Base-by-base conservation (phyloP, 768 basidiomycete genomes). In the Trametes elegans region DNA sequence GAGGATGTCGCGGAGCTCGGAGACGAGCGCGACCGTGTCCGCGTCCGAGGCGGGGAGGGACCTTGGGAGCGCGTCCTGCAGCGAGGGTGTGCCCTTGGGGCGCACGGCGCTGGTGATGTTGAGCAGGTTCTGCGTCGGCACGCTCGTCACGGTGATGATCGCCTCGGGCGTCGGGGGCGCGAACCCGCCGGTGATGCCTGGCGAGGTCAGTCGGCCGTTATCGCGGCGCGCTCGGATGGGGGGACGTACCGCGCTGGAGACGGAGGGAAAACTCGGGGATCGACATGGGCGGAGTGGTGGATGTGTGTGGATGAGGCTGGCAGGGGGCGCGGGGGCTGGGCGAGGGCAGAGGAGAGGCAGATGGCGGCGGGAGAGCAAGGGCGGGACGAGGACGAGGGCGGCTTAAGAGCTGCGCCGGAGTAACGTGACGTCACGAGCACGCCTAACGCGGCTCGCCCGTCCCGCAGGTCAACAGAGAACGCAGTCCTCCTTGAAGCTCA, bases 401-500 rank as follows among this genome's bases (percentile, higher is more conserved):
- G 16, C 27, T 38, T 48, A 43, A 47, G 31, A 24, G 44, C 50
- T 53, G 57, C 50, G 55, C 55, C 48, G 42, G 48, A 51, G 36
- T 10, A 14, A 19, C 48, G 44, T 52, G 49, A 45, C 49, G 49
- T 51, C 43, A 57, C 38, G 26, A n/a, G 19, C 23, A 5, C n/a
- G 6, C 36, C 39, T 21, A 32, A 18, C 7, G 36, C 29, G 46
- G 36, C 18, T 31, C 1, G 32, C 18, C 18, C 27, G 44, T 6
- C 3, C 40, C 21, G 40, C 2, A 0, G 40, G 28, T 59, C 52
- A 68, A 32, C 49, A 58, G 43, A 66, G 52, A 23, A 62, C 44
- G 75, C 94, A 97, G 66, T 97, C 94, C 68, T 97, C 94, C 66
- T 90, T 93, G 66, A 96, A 91, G 68, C 88, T 90, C 46, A 94